Evolutionary conservation across 495 filamentous ascomycete species (phyloP).

Genomic region (Talaromyces liani): DNA sequence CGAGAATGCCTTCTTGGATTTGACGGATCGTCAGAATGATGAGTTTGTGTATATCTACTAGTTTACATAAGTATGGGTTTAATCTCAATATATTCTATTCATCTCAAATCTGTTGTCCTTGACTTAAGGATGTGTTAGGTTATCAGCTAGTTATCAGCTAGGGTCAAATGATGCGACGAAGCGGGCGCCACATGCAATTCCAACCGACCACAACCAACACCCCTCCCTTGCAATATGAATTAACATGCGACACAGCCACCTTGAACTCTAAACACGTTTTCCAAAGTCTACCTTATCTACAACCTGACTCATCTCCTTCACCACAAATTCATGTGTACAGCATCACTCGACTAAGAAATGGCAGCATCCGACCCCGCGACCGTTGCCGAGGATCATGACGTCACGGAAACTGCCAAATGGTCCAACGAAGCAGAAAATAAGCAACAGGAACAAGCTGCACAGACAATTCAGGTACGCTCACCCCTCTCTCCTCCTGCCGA

Average conservation of each 20-base stretch:
- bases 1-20: slow-evolving; percentile 41
- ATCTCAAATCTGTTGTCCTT: neutral
- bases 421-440: neutral
- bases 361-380: neutral
- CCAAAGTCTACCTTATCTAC: neutral
- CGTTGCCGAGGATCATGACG: neutral
- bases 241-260: neutral
- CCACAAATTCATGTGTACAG: neutral
- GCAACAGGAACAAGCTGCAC: neutral
- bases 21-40: slow-evolving; percentile 58
- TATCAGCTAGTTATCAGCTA: neutral
- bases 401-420: neutral
- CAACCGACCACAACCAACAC: neutral
- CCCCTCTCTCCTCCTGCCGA: neutral
- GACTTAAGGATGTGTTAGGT: too few relatives aligned
- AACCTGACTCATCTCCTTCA: neutral
- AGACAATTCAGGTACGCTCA: neutral
- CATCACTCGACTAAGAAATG: neutral
- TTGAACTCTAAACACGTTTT: neutral
- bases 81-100: neutral
- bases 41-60: slow-evolving; percentile 63
- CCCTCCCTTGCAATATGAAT: neutral
- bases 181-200: neutral
- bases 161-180: neutral
- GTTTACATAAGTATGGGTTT: neutral